phyloP scores from a whole-genome alignment of 768 basidiomycete species.

The Naematelia encephala region DNA sequence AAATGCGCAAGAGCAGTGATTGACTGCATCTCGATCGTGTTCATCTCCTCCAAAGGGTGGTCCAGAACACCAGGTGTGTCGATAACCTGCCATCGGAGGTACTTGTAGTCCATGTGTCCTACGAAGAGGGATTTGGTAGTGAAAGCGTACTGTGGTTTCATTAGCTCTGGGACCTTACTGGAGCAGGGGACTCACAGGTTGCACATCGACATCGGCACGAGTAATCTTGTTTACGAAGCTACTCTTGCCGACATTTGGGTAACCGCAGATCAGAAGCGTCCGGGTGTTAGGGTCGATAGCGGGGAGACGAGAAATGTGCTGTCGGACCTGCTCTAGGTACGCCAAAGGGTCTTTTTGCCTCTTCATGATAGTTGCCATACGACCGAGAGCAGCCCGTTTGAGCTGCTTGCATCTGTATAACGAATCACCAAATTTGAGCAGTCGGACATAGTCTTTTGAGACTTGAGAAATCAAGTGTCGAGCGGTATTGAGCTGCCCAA shows the following conservation, averaged over 20 bases:
- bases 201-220: conserved; percentile 97
- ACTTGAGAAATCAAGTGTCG: conserved; percentile 95
- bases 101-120: conserved; percentile 98
- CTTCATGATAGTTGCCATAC: conserved; percentile 98
- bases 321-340: conserved; percentile 97
- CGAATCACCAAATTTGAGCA: conserved; percentile 97
- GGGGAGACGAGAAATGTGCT: conserved; percentile 97
- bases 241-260: conserved; percentile 98
- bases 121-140: conserved; percentile 98
- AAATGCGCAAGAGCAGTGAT: conserved; percentile 93
- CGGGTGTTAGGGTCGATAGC: conserved; percentile 97
- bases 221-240: conserved; percentile 99
- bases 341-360: conserved; percentile 97
- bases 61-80: conserved; percentile 98
- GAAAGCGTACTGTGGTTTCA: conserved; percentile 69
- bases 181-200: conserved; percentile 58
- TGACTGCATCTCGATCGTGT: conserved; percentile 99
- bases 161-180: neutral
- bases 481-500: conserved; percentile 93
- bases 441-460: conserved; percentile 91
- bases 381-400: conserved; percentile 93
- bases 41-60: conserved; percentile 98
- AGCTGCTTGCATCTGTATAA: conserved; percentile 98
- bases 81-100: conserved; percentile 98
- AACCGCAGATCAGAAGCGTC: conserved; percentile 95